Evolutionary conservation across 176 grass and related monocot genomes (phyloP), one percentile per base, ranked within the genome.

Genomic region (Cocos nucifera): DNA sequence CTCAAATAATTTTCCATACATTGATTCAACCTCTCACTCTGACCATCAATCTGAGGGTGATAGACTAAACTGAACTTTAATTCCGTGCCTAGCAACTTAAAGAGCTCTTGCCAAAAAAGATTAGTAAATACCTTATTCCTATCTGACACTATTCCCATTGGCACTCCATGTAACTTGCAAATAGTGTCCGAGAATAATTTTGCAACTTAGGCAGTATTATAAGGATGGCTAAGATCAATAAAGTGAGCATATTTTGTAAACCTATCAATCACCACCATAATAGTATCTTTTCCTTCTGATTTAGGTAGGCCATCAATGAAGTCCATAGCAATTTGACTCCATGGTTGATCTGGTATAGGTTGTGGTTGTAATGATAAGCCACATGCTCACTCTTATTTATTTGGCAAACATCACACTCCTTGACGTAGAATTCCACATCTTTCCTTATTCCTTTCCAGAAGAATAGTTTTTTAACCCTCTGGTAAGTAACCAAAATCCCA

Each of bases 211-310:
- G 21, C 21, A 21, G 21, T 1, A 21, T 21, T 21, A 21, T 21
- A 21, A 21, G 21, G 21, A 21, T 21, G 21, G 21, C 21, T 21
- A 21, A 21, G 21, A 21, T 1, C 21, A 21, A 72, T 24, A 17
- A 72, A 72, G 17, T 72, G 55, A 0, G 56, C 35, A 50, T 73
- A 73, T 10, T 73, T 73, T 0, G 19, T 62, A 1, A 73, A 51
- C 5, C 1, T 58, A 5, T 73, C 69, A 0, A 73, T 57, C 4
- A 73, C 57, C 0, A 73, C 57, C 6, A 61, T 18, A 1, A 73
- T 73, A 2, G 28, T 5, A 10, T 73, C 57, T 12, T 61, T 58
- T 3, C 32, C 55, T 9, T 58, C 5, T 3, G 39, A 73, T 7
- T 73, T 62, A 1, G 15, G 39, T 1, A 62, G 9, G 0, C 19